Percentiles rank a stretch among this genome's conserved stretches.
Evolutionary conservation across 2,329 filamentous ascomycete species (phyloP).

Genomic region (Coniella vitis): DNA sequence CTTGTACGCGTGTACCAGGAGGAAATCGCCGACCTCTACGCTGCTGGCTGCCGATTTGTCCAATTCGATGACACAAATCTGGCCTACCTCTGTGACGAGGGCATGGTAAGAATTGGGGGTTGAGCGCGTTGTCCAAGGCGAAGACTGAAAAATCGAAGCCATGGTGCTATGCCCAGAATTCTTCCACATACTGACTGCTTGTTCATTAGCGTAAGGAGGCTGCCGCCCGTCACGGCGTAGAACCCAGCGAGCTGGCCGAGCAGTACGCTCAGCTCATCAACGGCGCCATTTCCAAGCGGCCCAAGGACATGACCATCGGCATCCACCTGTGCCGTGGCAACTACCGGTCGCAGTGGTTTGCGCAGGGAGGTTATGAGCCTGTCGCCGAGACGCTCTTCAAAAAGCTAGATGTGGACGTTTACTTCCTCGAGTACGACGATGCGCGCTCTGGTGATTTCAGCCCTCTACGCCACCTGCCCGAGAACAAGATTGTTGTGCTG

Average conservation of each 20-base stretch:
- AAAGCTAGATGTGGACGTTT: constrained; percentile 41
- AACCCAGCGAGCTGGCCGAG: constrained; percentile 39
- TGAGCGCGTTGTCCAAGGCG: no score
- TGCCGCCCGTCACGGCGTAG: constrained; percentile 42
- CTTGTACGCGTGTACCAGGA: constrained; percentile 48
- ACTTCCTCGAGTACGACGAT: constrained; percentile 55
- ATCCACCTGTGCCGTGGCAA: constrained; percentile 53
- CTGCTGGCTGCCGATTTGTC: constrained; percentile 48
- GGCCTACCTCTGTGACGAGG: constrained; percentile 51
- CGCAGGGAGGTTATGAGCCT: constrained; percentile 51
- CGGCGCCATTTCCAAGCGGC: constrained; percentile 43
- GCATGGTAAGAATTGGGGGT: constrained; percentile 36
- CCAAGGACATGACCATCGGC: constrained; percentile 46
- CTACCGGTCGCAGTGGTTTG: constrained; percentile 51
- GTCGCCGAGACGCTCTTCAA: constrained; percentile 37
- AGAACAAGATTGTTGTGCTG: constrained; percentile 48
- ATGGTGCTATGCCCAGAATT: no score
- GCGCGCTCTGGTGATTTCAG: constrained; percentile 48
- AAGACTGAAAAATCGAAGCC: no score
- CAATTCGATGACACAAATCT: constrained; percentile 55
- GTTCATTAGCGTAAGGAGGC: constrained; percentile 35
- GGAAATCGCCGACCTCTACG: constrained; percentile 45
- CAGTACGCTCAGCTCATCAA: constrained; percentile 51
- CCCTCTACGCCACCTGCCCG: constrained; percentile 46
- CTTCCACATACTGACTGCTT: background rate